Percentiles rank a stretch among this genome's conserved stretches.
Conservation (phyloP, 495 filamentous ascomycete species). For the Letharia columbiana region DNA sequence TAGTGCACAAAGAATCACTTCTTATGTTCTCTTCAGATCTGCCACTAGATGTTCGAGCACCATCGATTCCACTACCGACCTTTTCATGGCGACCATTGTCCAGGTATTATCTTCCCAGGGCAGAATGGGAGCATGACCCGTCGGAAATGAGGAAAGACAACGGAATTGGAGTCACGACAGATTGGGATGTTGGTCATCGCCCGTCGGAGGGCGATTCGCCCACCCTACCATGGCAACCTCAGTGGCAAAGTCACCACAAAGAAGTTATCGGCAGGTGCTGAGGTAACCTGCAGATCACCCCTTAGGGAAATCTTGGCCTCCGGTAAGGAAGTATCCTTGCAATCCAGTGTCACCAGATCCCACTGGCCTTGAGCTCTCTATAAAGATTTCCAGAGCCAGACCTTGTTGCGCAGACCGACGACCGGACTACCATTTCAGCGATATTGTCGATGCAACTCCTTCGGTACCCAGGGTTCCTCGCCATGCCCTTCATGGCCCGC, state of each 20-base stretch:
- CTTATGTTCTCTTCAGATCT: neutral
- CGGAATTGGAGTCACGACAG: neutral
- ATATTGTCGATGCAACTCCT: conserved; percentile 1
- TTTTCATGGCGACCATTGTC: neutral
- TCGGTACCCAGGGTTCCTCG: neutral
- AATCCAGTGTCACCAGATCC: neutral
- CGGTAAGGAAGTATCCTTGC: too few species aligned
- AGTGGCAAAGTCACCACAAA: neutral
- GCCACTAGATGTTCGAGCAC: neutral
- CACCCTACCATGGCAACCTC: neutral
- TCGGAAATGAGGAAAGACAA: neutral
- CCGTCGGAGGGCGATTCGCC: neutral
- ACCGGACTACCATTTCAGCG: neutral
- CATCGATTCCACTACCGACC: neutral
- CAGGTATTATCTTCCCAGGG: neutral
- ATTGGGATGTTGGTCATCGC: neutral
- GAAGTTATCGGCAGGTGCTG: neutral
- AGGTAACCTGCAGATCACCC: neutral
- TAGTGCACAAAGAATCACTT: neutral
- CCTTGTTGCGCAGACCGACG: neutral
- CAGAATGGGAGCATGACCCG: neutral
- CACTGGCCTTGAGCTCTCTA: neutral
- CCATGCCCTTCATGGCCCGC: neutral
- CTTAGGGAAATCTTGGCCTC: neutral
- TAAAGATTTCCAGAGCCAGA: neutral